Evolutionary conservation across 2,329 filamentous ascomycete species (phyloP).

Genomic region (Thielaviopsis euricoi): DNA sequence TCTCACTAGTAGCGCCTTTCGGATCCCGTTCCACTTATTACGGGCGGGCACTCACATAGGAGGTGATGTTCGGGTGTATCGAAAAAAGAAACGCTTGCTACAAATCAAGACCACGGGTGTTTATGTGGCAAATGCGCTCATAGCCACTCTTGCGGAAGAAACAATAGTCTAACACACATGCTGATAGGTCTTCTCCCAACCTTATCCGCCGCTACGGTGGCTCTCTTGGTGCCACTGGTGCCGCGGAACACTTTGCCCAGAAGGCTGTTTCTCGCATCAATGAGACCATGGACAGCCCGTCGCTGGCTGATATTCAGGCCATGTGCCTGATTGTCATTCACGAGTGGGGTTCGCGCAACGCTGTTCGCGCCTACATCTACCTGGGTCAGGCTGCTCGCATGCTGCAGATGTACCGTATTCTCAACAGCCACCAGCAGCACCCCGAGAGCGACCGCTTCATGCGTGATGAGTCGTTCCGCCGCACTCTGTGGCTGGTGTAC

Average conservation of each 20-base stretch:
- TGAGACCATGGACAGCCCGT: conserved; percentile 41
- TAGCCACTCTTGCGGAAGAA: not conserved
- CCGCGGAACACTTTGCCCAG: conserved; percentile 41
- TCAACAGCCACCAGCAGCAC: conserved; percentile 35
- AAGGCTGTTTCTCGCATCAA: conserved; percentile 42
- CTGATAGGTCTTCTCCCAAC: conserved; percentile 33
- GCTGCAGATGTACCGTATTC: conserved; percentile 46
- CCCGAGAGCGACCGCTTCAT: conserved; percentile 41
- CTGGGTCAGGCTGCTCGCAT: conserved; percentile 46
- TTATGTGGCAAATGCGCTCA: not conserved
- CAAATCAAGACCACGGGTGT: not conserved
- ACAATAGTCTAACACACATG: conserved; percentile 3
- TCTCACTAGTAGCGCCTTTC: not conserved
- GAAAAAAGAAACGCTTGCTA: not conserved
- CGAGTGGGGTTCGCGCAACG: conserved; percentile 45
- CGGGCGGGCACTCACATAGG: not conserved
- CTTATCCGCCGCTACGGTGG: conserved; percentile 42
- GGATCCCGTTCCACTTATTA: not conserved
- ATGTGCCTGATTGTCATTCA: conserved; percentile 45
- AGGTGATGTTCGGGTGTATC: not conserved
- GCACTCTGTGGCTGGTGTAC: conserved; percentile 46
- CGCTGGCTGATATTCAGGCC: conserved; percentile 43
- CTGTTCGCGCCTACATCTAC: conserved; percentile 46
- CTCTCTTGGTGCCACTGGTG: conserved; percentile 31
- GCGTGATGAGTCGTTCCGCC: conserved; percentile 43